A percentile compares a stretch with the other conserved stretches of the same genome.
Conservation (phyloP, 306 rosid genomes). For the Glycine soja region DNA sequence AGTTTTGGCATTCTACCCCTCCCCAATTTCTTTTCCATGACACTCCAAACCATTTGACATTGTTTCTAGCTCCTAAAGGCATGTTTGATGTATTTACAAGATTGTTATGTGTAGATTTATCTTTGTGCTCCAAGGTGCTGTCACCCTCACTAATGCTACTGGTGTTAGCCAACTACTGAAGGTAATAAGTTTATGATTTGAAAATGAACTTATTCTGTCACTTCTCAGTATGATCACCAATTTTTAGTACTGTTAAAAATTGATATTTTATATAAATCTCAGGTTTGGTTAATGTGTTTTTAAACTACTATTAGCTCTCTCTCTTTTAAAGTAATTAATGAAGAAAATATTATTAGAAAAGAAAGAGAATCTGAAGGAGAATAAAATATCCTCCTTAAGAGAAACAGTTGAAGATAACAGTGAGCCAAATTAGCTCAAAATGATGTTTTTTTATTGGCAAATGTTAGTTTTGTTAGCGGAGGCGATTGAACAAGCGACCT, state of each 20-base stretch:
- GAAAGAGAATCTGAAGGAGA: background rate
- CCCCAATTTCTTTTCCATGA: constrained; percentile 14
- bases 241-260: constrained; percentile 15
- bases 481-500: too few relatives aligned
- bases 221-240: constrained; percentile 16
- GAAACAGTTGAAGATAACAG: constrained; percentile 1
- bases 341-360: constrained; percentile 13
- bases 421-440: background rate
- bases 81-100: constrained; percentile 37
- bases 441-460: background rate
- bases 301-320: background rate
- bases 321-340: background rate
- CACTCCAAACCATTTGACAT: constrained; percentile 17
- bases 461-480: too few relatives aligned
- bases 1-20: constrained; percentile 37
- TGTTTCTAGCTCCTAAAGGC: constrained; percentile 32
- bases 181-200: constrained; percentile 55
- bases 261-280: constrained; percentile 5
- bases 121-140: constrained; percentile 86
- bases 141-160: constrained; percentile 58
- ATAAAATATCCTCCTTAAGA: background rate
- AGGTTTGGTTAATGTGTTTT: constrained; percentile 28
- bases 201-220: constrained; percentile 34
- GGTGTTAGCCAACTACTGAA: constrained; percentile 54
- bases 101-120: constrained; percentile 66